Percentiles rank a stretch among this genome's conserved stretches.
Conservation (phyloP, 352 stramenopile genomes). For the Pythium dissotocum region DNA sequence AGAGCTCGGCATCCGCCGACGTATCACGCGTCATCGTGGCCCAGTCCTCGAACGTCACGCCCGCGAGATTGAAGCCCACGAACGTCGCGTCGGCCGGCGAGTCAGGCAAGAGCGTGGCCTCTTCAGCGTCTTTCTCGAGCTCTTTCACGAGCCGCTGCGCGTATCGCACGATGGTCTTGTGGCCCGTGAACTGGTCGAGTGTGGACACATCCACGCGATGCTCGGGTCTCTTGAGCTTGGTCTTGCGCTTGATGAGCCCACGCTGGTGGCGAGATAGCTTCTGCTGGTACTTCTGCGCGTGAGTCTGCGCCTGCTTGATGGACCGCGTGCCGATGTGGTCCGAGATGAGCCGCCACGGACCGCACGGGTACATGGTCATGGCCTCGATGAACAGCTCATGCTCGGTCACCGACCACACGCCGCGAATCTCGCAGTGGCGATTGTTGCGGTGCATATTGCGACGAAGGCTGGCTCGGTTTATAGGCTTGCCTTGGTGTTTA, state of each 20-base stretch:
- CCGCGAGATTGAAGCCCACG: constrained; percentile 15
- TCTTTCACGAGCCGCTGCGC: constrained; percentile 38
- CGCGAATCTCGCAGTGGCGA: constrained; percentile 29
- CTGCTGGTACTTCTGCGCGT: constrained; percentile 83
- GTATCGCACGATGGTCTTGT: constrained; percentile 26
- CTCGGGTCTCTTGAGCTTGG: constrained; percentile 27
- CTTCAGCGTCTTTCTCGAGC: constrained; percentile 58
- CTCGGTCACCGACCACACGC: constrained; percentile 68
- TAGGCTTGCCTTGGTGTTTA: not conserved
- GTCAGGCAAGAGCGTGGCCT: constrained; percentile 29
- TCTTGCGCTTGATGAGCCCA: constrained; percentile 68
- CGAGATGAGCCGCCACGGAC: constrained; percentile 71
- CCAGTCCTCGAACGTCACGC: constrained; percentile 18
- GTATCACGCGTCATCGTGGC: constrained; percentile 1
- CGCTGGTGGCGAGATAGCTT: constrained; percentile 75
- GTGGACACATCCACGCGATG: constrained; percentile 24
- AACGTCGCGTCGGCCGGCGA: constrained; percentile 18
- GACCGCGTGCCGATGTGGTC: constrained; percentile 71
- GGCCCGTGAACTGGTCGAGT: constrained; percentile 22
- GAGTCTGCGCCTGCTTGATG: constrained; percentile 80
- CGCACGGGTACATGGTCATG: constrained; percentile 71
- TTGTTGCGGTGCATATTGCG: constrained; percentile 20
- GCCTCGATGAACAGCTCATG: constrained; percentile 78
- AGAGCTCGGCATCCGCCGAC: constrained; percentile 11
- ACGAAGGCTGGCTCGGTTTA: not conserved